phyloP scores from a whole-genome alignment of 371 early-diverging fungal genomes.

The Chytridium lagenaria region DNA sequence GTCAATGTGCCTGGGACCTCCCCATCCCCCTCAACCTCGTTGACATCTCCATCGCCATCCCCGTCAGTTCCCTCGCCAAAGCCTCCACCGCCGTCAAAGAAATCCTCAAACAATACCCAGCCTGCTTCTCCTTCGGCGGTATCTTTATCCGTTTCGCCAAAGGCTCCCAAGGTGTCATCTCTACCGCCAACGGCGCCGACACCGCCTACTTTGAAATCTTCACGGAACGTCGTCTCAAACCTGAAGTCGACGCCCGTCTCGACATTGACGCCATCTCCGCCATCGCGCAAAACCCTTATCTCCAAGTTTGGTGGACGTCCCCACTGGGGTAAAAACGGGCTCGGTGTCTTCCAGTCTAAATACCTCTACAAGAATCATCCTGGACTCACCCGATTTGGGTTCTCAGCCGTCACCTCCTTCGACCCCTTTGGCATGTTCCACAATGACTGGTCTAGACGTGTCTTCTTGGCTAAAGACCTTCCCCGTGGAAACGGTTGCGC shows the following conservation, averaged over 20 bases:
- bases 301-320: slow-evolving; percentile 7
- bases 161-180: slow-evolving; percentile 4
- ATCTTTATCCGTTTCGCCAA: slow-evolving; percentile 14
- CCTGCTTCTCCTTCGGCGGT: slow-evolving; percentile 15
- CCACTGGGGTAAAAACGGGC: slow-evolving; percentile 18
- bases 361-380: slow-evolving; percentile 16
- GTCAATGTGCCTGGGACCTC: slow-evolving; percentile 5
- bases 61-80: not conserved
- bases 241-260: not conserved
- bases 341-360: slow-evolving; percentile 1
- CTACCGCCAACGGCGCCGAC: slow-evolving; percentile 4
- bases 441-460: slow-evolving; percentile 10
- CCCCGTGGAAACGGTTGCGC: slow-evolving; percentile 14
- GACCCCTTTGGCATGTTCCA: slow-evolving; percentile 15
- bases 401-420: not conserved
- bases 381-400: not conserved
- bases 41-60: slow-evolving; percentile 15
- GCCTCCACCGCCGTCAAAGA: slow-evolving; percentile 10
- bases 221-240: not conserved
- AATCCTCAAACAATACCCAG: slow-evolving; percentile 7
- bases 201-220: slow-evolving; percentile 14
- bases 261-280: slow-evolving; percentile 20
- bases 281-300: slow-evolving; percentile 12
- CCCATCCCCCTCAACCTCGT: slow-evolving; percentile 11
- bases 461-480: not conserved